Evolutionary conservation across 805 yeast genomes (phyloP).

Genomic region (Sugiyamaella qingdaonensis): DNA sequence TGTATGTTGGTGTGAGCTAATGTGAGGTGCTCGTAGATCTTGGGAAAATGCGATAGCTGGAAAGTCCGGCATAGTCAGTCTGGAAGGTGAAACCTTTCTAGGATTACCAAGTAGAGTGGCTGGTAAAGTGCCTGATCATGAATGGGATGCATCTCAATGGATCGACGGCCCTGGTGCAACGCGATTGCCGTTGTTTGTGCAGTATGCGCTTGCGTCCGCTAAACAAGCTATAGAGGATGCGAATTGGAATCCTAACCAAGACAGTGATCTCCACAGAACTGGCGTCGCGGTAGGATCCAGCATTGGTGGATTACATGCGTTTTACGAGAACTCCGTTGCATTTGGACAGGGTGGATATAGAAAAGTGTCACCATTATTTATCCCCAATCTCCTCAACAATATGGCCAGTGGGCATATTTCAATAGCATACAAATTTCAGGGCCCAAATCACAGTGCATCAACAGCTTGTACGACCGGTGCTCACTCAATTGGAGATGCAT

Average conservation of each 20-base stretch:
- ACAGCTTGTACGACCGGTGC: conserved; percentile 98
- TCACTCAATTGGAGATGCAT: conserved; percentile 91
- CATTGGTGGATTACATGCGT: conserved; percentile 79
- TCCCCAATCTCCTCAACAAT: conserved; percentile 77
- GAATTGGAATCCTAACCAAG: conserved; percentile 41
- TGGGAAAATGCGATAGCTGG: conserved; percentile 35
- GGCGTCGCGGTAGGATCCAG: conserved; percentile 91
- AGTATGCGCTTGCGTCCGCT: conserved; percentile 74
- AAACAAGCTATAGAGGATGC: conserved; percentile 74
- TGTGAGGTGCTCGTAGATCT: conserved; percentile 35
- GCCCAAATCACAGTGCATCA: conserved; percentile 83
- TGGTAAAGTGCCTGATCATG: conserved; percentile 55
- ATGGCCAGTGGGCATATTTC: conserved; percentile 95
- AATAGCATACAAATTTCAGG: conserved; percentile 68
- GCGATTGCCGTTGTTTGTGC: conserved; percentile 66
- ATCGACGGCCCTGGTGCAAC: conserved; percentile 49
- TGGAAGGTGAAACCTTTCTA: conserved; percentile 44
- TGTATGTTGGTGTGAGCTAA: conserved; percentile 31
- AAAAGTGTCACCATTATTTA: conserved; percentile 76
- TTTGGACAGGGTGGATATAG: conserved; percentile 53
- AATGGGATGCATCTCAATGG: conserved; percentile 53
- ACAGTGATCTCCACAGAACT: conserved; percentile 28
- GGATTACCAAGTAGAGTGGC: conserved; percentile 68
- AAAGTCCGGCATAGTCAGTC: conserved; percentile 37
- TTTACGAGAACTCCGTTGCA: conserved; percentile 56